These are phyloP conservation scores for Penicillium sclerotigenum DNA, from an alignment of 2,329 filamentous ascomycete genomes.

Conservation along the genomic window DNA sequence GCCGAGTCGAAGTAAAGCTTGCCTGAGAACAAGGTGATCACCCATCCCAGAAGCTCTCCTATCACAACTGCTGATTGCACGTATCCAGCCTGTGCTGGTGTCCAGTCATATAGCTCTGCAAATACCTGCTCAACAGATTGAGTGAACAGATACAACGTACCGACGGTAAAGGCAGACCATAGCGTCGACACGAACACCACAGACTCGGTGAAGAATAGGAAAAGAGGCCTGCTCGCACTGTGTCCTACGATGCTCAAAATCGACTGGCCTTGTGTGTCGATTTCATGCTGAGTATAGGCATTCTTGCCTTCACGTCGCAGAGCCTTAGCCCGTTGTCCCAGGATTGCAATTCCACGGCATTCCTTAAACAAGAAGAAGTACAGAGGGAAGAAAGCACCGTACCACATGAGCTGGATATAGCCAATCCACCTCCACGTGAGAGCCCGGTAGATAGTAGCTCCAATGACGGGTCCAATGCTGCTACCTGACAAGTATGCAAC, in stretches of 20 bases:
- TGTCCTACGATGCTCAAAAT: constrained; percentile 29
- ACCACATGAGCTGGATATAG: constrained; percentile 44
- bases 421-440: constrained; percentile 40
- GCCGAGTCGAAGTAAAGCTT: constrained; percentile 32
- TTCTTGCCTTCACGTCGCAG: constrained; percentile 32
- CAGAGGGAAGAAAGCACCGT: constrained; percentile 35
- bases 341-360: constrained; percentile 42
- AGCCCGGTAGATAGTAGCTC: constrained; percentile 33
- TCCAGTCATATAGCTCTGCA: constrained; percentile 31
- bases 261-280: constrained; percentile 32
- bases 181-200: constrained; percentile 44
- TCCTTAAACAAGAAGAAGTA: constrained; percentile 42
- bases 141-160: constrained; percentile 45
- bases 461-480: constrained; percentile 47
- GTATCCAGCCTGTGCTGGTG: constrained; percentile 34
- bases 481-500: constrained; percentile 42
- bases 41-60: constrained; percentile 42
- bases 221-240: constrained; percentile 37
- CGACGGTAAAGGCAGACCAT: constrained; percentile 46
- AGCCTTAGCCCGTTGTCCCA: constrained; percentile 35
- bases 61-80: constrained; percentile 43
- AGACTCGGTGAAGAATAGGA: constrained; percentile 43
- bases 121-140: constrained; percentile 45
- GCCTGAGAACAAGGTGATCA: constrained; percentile 32
- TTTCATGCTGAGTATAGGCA: constrained; percentile 32